Percentiles rank a stretch among this genome's conserved stretches.
Conservation (phyloP, 2,329 filamentous ascomycete species). For the Coleophoma eucalyptorum region DNA sequence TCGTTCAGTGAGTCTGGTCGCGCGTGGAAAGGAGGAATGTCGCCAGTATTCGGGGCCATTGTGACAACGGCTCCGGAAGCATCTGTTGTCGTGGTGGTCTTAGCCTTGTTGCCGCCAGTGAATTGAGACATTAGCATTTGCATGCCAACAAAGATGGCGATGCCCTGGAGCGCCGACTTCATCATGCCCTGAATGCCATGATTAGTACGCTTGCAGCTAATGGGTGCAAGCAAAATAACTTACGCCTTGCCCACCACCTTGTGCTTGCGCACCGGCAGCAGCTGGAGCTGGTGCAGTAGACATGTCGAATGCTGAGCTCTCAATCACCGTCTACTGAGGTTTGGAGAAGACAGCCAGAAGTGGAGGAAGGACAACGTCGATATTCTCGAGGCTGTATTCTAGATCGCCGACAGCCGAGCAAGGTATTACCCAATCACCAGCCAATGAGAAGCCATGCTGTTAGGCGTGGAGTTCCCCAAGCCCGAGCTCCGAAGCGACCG, state of each 20-base stretch:
- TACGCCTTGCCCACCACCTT: conserved; percentile 26
- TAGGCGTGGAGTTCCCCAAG: background rate
- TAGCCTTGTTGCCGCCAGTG: conserved; percentile 39
- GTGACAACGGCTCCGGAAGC: conserved; percentile 50
- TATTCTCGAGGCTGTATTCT: background rate
- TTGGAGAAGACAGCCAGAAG: conserved; percentile 10
- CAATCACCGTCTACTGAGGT: background rate
- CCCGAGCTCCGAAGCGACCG: no score
- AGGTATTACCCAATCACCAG: no score
- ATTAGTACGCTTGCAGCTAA: conserved; percentile 6
- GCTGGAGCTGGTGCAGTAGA: conserved; percentile 25
- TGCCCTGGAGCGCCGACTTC: conserved; percentile 41
- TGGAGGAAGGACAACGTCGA: conserved; percentile 9
- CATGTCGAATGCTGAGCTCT: conserved; percentile 19
- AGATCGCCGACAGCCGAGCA: background rate
- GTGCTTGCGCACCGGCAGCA: conserved; percentile 22
- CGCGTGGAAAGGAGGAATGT: conserved; percentile 61
- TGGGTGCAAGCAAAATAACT: conserved; percentile 6
- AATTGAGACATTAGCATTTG: conserved; percentile 55
- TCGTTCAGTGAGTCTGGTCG: conserved; percentile 58
- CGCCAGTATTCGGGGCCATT: conserved; percentile 48
- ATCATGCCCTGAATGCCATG: conserved; percentile 20
- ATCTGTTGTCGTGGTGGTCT: conserved; percentile 39
- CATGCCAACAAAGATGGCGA: conserved; percentile 52
- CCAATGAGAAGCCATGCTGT: background rate